Evolutionary conservation across 495 filamentous ascomycete genomes (phyloP), one percentile per base, ranked within the genome.

Genomic region (Hypomontagnella submonticulosa): DNA sequence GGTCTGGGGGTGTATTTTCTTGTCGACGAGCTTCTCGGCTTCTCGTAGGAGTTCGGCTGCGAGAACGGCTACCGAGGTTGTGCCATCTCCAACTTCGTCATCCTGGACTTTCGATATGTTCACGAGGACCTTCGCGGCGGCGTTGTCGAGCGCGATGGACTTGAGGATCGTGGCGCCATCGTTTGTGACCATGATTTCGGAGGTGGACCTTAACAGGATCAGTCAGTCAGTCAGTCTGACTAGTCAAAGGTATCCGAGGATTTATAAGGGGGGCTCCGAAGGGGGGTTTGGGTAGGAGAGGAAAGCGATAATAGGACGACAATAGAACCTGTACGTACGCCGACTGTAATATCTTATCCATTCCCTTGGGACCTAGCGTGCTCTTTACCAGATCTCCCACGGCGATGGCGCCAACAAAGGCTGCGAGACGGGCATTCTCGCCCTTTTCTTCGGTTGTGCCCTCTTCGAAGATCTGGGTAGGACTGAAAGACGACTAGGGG

Each of bases 81-180:
- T 99, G 8, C 95, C 95, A 71, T 99, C 95, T 67, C 95, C 95
- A 18, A 98, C 95, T 73, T 98, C 96, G 75, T 99, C 95, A 73
- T 99, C 95, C 75, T 99, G 95, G 3, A 99, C 95, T 80, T 99
- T 99, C 49, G 95, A 98, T 73, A 99, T 98, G 76, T 99, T 99
- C 66, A 99, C 95, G 43, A 99, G 85, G 2, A 94, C 91, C 80
- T 99, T 99, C 18, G 95, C 95, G 0, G 95, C 95, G 16, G 95
- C 95, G 76, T 99, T 99, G 75, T 99, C 95, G 70, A 99, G 87
- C n/a, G 95, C 96, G 78, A 99, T 99, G 11, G 94, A 89, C 77
- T 99, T 99, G 59, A 99, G 85, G 67, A 99, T 99, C 0, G 95
- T 99, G 54, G 95, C 95, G 68, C 95, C 95, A 80, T 99, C 95